Base-by-base conservation (phyloP, 75 land plant species). In the Cryptomeria japonica region DNA sequence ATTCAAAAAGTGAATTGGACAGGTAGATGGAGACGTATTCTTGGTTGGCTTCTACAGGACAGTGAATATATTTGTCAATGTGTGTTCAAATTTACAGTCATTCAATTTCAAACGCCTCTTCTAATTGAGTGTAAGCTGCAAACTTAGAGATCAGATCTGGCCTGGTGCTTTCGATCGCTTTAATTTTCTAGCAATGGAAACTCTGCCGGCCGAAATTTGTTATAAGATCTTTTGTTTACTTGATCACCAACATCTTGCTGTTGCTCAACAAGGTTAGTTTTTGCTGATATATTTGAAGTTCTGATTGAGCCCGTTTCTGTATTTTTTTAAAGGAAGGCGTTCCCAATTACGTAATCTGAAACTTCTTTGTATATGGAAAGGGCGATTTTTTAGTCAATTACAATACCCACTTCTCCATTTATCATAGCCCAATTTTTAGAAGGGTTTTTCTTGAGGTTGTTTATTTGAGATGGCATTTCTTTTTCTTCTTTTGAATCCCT, bases 181-280 rank as follows among this genome's bases (percentile, higher is more conserved):
- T 44, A 1, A 19, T 41, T 41, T 42, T 13, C 12, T 25, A 19
- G 41, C n/a, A 42, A 80, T 80, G 83, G 83, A 42, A 39, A 80
- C 18, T 80, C 11, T 80, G 83, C 83, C 83, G 28, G 46, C 47
- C n/a, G 83, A 42, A 3, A 41, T 80, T 42, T 80, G 83, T 80
- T 25, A 80, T 39, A 80, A 42, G 83, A 80, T 80, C 16, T 80
- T 80, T 28, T 80, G 51, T 22, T 82, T 82, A 11, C 84, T 82
- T 82, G 84, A 82, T 82, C 47, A 28, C 84, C 84, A 44, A 46
- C 31, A 82, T 28, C 84, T 82, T 28, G 84, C 51, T 25, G 49
- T n/a, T 82, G 49, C 51, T 44, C 84, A 82, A 82, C 84, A 42
- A 82, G 84, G 84, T 80, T 47, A 80, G 84, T 37, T 44, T 44